These are phyloP conservation scores for Sonneratia caseolaris DNA, from an alignment of 345 rosid genomes.

Conservation along the genomic window DNA sequence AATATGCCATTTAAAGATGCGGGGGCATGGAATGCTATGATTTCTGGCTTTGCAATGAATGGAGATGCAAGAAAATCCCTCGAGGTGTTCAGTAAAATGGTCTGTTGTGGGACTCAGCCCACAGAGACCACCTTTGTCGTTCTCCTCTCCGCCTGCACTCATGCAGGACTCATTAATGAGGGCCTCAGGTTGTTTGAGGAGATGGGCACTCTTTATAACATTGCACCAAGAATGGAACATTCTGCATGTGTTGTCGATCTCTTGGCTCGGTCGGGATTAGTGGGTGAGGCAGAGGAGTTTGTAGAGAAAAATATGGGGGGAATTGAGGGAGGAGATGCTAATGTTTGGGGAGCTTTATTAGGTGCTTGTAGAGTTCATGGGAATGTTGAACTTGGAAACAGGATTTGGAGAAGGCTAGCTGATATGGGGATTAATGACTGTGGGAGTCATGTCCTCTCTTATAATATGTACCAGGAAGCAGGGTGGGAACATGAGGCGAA, in stretches of 20 bases:
- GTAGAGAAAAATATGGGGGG: conserved; percentile 27
- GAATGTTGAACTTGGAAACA: conserved; percentile 28
- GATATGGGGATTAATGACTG: conserved; percentile 15
- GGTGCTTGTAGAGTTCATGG: conserved; percentile 24
- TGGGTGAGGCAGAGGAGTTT: conserved; percentile 24
- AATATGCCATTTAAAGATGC: conserved; percentile 19
- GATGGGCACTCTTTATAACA: conserved; percentile 15
- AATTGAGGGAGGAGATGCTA: conserved; percentile 18
- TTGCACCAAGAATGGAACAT: conserved; percentile 22
- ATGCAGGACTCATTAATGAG: conserved; percentile 18
- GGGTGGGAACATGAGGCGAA: conserved; percentile 26
- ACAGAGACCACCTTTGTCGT: conserved; percentile 25
- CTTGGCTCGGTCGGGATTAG: conserved; percentile 23
- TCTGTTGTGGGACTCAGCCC: conserved; percentile 17
- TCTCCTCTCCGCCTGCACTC: conserved; percentile 21
- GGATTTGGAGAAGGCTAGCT: conserved; percentile 24
- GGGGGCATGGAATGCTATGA: conserved; percentile 32
- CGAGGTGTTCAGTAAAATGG: conserved; percentile 18
- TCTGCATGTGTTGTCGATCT: conserved; percentile 28
- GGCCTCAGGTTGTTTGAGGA: conserved; percentile 20
- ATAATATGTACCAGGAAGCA: conserved; percentile 27
- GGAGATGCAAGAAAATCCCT: conserved; percentile 24
- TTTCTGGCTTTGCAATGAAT: conserved; percentile 23
- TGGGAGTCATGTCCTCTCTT: conserved; percentile 20
- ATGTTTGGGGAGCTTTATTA: conserved; percentile 30